Conservation (phyloP, 2,329 filamentous ascomycete species). For the Fusarium drepaniforme region DNA sequence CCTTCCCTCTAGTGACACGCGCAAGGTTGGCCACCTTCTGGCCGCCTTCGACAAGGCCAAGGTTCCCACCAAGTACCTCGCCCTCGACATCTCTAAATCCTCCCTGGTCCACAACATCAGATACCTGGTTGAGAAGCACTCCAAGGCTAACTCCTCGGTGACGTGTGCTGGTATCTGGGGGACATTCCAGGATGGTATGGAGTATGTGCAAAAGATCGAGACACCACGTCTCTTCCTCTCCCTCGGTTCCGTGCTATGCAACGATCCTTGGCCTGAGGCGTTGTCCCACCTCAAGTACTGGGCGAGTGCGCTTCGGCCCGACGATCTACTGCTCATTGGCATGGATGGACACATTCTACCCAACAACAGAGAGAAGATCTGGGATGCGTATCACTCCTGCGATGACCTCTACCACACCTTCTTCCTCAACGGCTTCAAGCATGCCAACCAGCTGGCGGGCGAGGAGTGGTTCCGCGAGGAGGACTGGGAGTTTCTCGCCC, state of each 20-base stretch:
- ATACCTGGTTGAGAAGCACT: constrained; percentile 48
- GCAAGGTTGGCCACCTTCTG: constrained; percentile 55
- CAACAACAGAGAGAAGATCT: constrained; percentile 51
- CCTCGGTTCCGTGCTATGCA: constrained; percentile 57
- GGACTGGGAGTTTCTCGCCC: constrained; percentile 54
- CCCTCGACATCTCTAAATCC: constrained; percentile 54
- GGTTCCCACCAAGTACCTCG: constrained; percentile 51
- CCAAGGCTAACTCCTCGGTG: constrained; percentile 42
- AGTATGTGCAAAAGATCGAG: constrained; percentile 46
- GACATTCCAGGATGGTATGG: constrained; percentile 52
- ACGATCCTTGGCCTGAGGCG: constrained; percentile 53
- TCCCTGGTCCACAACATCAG: constrained; percentile 52
- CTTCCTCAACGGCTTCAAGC: constrained; percentile 54
- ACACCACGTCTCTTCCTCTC: constrained; percentile 54
- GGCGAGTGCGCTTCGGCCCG: constrained; percentile 49
- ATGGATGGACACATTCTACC: constrained; percentile 56
- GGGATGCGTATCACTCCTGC: constrained; percentile 54
- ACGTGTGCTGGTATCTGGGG: constrained; percentile 55
- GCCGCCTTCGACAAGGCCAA: constrained; percentile 48
- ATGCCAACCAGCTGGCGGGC: constrained; percentile 52
- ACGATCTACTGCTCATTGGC: constrained; percentile 54
- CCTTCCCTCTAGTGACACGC: constrained; percentile 51
- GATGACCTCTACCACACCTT: constrained; percentile 52
- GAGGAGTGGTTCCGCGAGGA: constrained; percentile 51
- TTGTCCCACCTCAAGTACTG: constrained; percentile 51